Conservation (phyloP, 768 basidiomycete species). For the Pleurotus sapidus region DNA sequence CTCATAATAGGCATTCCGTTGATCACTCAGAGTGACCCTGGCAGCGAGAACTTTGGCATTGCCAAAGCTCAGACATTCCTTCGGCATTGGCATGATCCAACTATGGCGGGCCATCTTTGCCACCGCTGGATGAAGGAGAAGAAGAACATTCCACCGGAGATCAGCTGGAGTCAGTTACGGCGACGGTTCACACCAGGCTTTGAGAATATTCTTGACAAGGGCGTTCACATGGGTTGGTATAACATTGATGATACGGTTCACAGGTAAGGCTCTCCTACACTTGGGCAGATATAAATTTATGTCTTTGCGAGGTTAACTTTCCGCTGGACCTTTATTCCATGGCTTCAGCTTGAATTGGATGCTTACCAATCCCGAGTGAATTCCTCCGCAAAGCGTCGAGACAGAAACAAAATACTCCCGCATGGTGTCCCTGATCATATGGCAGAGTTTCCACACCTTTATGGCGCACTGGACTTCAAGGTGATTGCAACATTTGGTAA, state of each 20-base stretch:
- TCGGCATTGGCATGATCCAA: conserved; percentile 36
- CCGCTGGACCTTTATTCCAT: conserved; percentile 33
- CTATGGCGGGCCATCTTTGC: conserved; percentile 32
- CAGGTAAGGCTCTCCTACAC: neutral
- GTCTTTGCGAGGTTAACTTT: conserved; percentile 23
- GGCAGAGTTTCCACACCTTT: conserved; percentile 19
- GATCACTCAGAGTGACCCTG: conserved; percentile 41
- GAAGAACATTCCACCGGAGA: conserved; percentile 41
- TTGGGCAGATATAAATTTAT: neutral
- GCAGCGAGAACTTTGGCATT: conserved; percentile 15
- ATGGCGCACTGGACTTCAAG: conserved; percentile 27
- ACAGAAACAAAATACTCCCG: conserved; percentile 33
- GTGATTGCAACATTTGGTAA: conserved; percentile 11
- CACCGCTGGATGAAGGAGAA: conserved; percentile 34
- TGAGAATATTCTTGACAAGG: conserved; percentile 30
- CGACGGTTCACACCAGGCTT: conserved; percentile 32
- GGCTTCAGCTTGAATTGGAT: conserved; percentile 33
- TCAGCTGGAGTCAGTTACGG: conserved; percentile 34
- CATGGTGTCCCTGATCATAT: conserved; percentile 28
- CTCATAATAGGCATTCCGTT: conserved; percentile 27
- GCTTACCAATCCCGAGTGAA: conserved; percentile 17
- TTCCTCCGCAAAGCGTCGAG: conserved; percentile 13
- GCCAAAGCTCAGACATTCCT: conserved; percentile 41
- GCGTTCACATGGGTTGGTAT: conserved; percentile 25
- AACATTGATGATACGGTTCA: conserved; percentile 10